Conservation (phyloP, 192 early-diverging fungal genomes). For the Ambispora gerdemannii region DNA sequence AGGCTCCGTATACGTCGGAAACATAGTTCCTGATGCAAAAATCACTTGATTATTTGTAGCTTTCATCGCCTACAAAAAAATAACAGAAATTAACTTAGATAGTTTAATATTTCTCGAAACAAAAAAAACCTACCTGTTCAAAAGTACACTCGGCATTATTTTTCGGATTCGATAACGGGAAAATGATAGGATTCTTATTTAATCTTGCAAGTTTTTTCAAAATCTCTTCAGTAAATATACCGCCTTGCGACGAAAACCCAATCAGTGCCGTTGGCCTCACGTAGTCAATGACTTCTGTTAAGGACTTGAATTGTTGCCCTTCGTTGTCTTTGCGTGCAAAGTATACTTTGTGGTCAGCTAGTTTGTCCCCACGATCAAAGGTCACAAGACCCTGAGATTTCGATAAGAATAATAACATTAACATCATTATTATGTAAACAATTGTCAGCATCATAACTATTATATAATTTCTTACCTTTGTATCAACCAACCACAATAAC, state of each 20-base stretch:
- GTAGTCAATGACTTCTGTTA: slow-evolving; percentile 77
- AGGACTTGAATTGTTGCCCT: slow-evolving; percentile 67
- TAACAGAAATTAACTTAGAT: neutral
- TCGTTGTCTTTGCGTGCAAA: slow-evolving; percentile 87
- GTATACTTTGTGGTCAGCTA: slow-evolving; percentile 79
- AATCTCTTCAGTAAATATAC: slow-evolving; percentile 71
- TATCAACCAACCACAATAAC: slow-evolving; percentile 84
- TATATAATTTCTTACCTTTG: slow-evolving; percentile 67
- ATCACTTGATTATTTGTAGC: slow-evolving; percentile 82
- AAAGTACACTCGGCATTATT: slow-evolving; percentile 94
- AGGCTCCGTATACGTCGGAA: slow-evolving; percentile 74
- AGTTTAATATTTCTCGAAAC: neutral
- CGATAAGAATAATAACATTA: neutral
- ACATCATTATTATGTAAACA: too few species aligned
- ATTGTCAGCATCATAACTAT: too few species aligned
- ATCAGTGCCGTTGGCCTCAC: slow-evolving; percentile 89
- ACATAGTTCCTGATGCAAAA: slow-evolving; percentile 95
- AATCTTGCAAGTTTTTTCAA: slow-evolving; percentile 71
- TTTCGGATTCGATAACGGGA: slow-evolving; percentile 86
- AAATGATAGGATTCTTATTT: slow-evolving; percentile 80
- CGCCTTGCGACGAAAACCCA: slow-evolving; percentile 77
- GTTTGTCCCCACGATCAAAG: slow-evolving; percentile 77
- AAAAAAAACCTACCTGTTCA: slow-evolving; percentile 48
- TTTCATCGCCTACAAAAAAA: slow-evolving; percentile 61
- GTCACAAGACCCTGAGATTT: slow-evolving; percentile 73